Evolutionary conservation across 768 basidiomycete species (phyloP), one percentile per base, ranked within the genome.

Genomic region (Podaxis sp.): DNA sequence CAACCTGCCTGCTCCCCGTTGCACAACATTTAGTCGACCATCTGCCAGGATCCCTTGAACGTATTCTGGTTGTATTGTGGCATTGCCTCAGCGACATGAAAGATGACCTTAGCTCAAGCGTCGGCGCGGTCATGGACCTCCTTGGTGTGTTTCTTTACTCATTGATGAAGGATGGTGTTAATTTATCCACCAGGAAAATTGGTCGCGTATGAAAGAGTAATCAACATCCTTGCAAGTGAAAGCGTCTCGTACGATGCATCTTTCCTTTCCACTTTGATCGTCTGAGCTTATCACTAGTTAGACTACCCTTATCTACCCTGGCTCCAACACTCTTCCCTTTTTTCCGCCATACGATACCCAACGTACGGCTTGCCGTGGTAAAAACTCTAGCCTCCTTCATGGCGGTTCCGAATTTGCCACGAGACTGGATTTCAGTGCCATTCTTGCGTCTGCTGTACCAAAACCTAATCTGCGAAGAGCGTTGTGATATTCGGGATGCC

Each of bases 111-210:
- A 93, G 94, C 64, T 98, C 94, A 55, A 98, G 95, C 61, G 93
- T 97, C 40, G 95, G 95, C 42, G 89, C 92, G 9, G 94, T 98
- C 25, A 98, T 99, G 97, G 95, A 97, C 70, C 79, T 99, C 1
- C 77, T 99, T n/a, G 91, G 95, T 94, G 64, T 61, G 76, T 66
- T 27, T 18, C 44, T 55, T 28, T 36, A 14, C 21, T 16, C 28
- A n/a, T 54, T 66, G 5, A 48, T 51, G 32, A 32, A 32, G 32
- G 32, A 9, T 32, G 7, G 32, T 2, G 6, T 32, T n/a, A 53
- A 38, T 55, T 42, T 5, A 3, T 48, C 44, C 36, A 50, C 4
- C 64, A 95, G 94, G 93, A 21, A 90, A 90, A 69, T 79, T 97
- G 23, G 91, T 96, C 4, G 82, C 86, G 3, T 92, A 88, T 66